Base-by-base conservation (phyloP, 306 rosid genomes). In the Corylus heterophylla region DNA sequence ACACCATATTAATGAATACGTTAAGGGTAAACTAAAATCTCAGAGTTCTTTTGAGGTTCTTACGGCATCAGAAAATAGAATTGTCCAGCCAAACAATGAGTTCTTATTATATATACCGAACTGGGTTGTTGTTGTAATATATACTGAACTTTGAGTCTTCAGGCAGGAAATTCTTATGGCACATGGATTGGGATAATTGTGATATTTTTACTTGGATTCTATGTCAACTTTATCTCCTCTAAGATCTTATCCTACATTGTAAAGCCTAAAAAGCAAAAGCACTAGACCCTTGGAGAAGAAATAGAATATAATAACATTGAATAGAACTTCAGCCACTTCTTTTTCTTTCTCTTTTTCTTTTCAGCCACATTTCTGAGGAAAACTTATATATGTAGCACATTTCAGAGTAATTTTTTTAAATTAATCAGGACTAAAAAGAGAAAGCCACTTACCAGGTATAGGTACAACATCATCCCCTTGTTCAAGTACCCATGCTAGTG, bases 391-490 rank as follows among this genome's bases (percentile, higher is more conserved):
- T 45, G 12, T 5, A 8, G 13, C 49, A 17, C 18, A 66, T 1
- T 35, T 35, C n/a, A 14, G 20, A 37, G 7, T 39, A 39, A 42
- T 42, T 1, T 58, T 3, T 2, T 37, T 16, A 58, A 66, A 35
- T 39, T 8, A 66, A 4, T 66, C 25, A 37, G 11, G 71, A 2
- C 25, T 0, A 37, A 37, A 16, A 16, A 16, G 12, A 8, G 48
- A 37, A 66, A 37, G 12, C 11, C 12, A 83, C 49, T 82, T 42
- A 82, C 89, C 87, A 7, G 92, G 92, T 22, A 86, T 89, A 22
- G 92, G 92, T 3, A 76, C 88, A 52, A 84, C 82, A 70, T 82
- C 90, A 52, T 86, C 76, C 42, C 88, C 90, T 73, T 80, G 90
- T 17, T 78, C 68, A 22, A 89, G 85, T 77, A 89, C 79, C 92